Base-by-base conservation (phyloP, 768 basidiomycete genomes). In the Pholiota molesta region DNA sequence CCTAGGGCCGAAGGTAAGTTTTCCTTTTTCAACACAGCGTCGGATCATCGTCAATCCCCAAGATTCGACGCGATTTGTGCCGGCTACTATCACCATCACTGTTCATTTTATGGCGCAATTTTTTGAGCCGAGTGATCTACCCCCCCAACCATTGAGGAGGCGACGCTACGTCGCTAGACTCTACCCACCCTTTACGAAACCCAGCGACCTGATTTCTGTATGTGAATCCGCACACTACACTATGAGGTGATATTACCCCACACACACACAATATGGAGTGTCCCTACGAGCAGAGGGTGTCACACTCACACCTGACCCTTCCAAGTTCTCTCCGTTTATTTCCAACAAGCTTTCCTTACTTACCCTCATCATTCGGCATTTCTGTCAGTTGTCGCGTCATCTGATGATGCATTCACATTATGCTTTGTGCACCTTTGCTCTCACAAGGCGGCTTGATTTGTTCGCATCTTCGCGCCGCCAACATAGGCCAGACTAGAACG, bases 381-480 rank as follows among this genome's bases (percentile, higher is more conserved):
- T 60, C 40, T 44, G 42, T 56, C 57, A 51, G 56, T 63, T 42
- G 13, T 69, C 56, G 68, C 66, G 63, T 67, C 68, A 69, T 67
- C 62, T 69, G 68, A 69, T 61, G 63, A 45, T 33, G 28, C 23
- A 23, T 33, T 31, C 55, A 21, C 55, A 29, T 31, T 3, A 52
- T 55, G 31, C 35, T 17, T 45, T 21, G 33, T 16, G n/a, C 49
- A 19, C 19, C 28, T 49, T 23, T 49, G 14, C 14, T 23, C 23
- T 23, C 47, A 21, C 7, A 21, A 13, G 47, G 19, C 23, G 31
- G n/a, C 19, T 26, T 49, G 8, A 11, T 49, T 13, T 19, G 26
- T 19, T 44, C 42, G 42, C 42, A 17, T 44, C 42, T 13, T 49
- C 23, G 14, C 13, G 7, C 13, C 13, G 7, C 13, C 19, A 1